Evolutionary conservation across 2,329 filamentous ascomycete species (phyloP).

Genomic region (Alternaria burnsii): DNA sequence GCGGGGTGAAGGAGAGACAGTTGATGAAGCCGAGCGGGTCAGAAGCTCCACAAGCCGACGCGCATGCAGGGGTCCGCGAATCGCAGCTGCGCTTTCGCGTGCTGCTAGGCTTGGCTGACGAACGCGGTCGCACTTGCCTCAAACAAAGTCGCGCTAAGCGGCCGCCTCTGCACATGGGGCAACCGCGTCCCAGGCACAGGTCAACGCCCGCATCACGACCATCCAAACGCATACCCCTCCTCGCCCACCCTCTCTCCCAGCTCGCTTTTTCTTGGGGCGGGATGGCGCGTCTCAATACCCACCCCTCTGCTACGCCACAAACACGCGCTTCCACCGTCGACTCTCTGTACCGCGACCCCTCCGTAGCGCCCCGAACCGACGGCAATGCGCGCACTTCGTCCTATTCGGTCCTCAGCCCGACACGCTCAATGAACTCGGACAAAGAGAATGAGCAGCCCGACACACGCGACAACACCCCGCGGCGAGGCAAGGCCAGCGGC

Average conservation of each 20-base stretch:
- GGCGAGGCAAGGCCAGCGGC: constrained; percentile 54
- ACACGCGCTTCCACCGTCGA: constrained; percentile 43
- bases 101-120: constrained; percentile 34
- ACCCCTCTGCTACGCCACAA: constrained; percentile 41
- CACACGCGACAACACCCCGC: constrained; percentile 39
- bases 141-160: constrained; percentile 27
- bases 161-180: constrained; percentile 14
- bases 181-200: constrained; percentile 20
- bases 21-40: neutral
- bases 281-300: constrained; percentile 52
- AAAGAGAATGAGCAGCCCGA: constrained; percentile 55
- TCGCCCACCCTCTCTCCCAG: neutral
- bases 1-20: constrained; percentile 19
- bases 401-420: constrained; percentile 46
- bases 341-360: constrained; percentile 51
- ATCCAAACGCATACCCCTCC: neutral
- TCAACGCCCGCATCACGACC: constrained; percentile 8
- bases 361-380: constrained; percentile 30
- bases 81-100: constrained; percentile 21
- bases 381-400: constrained; percentile 33
- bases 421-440: constrained; percentile 50
- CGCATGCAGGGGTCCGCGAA: constrained; percentile 31
- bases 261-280: neutral
- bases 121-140: constrained; percentile 23
- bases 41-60: constrained; percentile 14